Conservation (phyloP, 2,329 filamentous ascomycete genomes). For the Alternaria consortialis region DNA sequence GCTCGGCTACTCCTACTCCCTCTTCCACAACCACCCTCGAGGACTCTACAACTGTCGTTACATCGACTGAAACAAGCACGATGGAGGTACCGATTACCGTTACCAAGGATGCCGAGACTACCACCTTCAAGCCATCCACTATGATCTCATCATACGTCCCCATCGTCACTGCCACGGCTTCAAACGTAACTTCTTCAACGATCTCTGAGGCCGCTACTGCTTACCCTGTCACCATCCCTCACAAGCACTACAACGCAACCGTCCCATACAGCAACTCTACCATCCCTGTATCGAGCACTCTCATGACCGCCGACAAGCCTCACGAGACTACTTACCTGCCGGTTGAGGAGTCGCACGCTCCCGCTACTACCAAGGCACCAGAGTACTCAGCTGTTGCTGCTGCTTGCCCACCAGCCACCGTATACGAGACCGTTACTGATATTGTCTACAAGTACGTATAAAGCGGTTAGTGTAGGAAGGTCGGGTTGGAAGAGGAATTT, state of each 20-base stretch:
- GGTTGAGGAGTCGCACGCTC: background rate
- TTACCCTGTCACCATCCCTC: constrained; percentile 1
- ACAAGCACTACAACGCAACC: constrained; percentile 3
- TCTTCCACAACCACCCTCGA: background rate
- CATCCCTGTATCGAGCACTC: background rate
- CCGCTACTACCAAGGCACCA: constrained; percentile 5
- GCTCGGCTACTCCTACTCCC: constrained; percentile 1
- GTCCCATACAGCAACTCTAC: constrained; percentile 11
- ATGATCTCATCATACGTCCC: constrained; percentile 8
- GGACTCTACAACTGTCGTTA: background rate
- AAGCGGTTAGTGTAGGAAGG: background rate
- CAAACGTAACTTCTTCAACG: background rate
- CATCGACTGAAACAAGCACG: constrained; percentile 4
- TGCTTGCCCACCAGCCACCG: constrained; percentile 6
- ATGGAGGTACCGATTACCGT: background rate
- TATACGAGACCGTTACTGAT: constrained; percentile 9
- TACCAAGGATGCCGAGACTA: background rate
- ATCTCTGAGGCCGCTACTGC: constrained; percentile 2
- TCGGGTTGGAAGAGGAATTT: background rate
- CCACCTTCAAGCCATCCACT: background rate
- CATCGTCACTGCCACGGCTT: background rate
- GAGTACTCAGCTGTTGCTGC: constrained; percentile 3
- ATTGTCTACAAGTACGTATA: constrained; percentile 1
- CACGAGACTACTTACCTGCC: constrained; percentile 11
- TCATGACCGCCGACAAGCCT: constrained; percentile 4